These are phyloP conservation scores for Hibiscus syriacus DNA, from an alignment of 345 rosid species.

Conservation along the genomic window DNA sequence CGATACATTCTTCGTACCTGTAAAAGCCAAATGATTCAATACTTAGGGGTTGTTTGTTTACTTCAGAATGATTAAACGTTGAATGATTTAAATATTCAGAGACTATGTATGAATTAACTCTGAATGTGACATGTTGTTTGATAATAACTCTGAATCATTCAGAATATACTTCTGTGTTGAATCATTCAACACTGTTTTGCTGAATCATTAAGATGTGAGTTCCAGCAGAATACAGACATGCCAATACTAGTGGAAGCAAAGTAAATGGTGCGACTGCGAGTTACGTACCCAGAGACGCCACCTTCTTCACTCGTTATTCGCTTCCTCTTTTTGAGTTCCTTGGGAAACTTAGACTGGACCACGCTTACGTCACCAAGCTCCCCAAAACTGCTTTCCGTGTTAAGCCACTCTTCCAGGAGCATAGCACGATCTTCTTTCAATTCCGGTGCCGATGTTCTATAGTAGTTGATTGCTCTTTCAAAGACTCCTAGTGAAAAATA, in stretches of 20 bases:
- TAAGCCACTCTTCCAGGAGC: slow-evolving; percentile 84
- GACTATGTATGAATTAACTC: too few relatives aligned
- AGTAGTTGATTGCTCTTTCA: slow-evolving; percentile 65
- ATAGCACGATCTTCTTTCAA: slow-evolving; percentile 82
- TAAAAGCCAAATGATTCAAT: not conserved
- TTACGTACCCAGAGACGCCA: slow-evolving; percentile 55
- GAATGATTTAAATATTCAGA: too few relatives aligned
- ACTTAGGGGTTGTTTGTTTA: too few relatives aligned
- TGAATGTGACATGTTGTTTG: too few relatives aligned
- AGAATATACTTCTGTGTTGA: too few relatives aligned
- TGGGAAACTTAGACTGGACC: slow-evolving; percentile 68
- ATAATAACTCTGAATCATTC: too few relatives aligned
- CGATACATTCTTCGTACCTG: slow-evolving; percentile 74
- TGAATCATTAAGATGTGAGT: too few relatives aligned
- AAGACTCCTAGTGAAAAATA: slow-evolving; percentile 46
- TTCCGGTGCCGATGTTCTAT: slow-evolving; percentile 67
- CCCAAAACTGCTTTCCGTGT: slow-evolving; percentile 58
- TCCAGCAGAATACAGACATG: not conserved
- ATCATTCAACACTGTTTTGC: too few relatives aligned
- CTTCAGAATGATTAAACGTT: too few relatives aligned
- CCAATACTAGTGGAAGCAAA: not conserved
- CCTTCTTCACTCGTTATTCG: slow-evolving; percentile 58
- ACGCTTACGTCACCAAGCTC: slow-evolving; percentile 56
- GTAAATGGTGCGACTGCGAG: not conserved
- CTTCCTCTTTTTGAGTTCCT: slow-evolving; percentile 82